These are phyloP conservation scores for Stentor roeselii DNA, from an alignment of 73 alveolate genomes.

Conservation along the genomic window DNA sequence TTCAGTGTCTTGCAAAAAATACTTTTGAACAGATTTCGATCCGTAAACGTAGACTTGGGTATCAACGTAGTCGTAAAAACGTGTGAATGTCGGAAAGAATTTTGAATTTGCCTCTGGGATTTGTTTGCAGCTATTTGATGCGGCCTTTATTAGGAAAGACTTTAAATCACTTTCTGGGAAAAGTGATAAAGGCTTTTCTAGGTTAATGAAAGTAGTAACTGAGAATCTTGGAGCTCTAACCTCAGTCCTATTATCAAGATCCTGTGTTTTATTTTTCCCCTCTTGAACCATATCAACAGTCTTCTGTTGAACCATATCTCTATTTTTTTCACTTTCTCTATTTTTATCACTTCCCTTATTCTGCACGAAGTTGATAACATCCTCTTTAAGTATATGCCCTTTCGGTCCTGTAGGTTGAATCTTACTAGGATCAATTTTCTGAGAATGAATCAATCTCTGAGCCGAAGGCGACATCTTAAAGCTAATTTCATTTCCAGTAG, in stretches of 20 bases:
- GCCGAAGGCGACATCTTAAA: constrained; percentile 29
- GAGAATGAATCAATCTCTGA: not conserved
- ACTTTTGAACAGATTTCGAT: not conserved
- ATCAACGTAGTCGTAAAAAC: constrained; percentile 54
- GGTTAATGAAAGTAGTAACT: not conserved
- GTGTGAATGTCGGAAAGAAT: constrained; percentile 48
- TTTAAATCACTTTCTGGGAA: not conserved
- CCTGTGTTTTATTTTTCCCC: not conserved
- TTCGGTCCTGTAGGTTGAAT: constrained; percentile 9
- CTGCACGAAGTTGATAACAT: not conserved
- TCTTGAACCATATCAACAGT: not conserved
- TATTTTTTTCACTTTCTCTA: too few relatives aligned
- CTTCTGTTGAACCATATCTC: not conserved
- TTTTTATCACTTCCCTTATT: not conserved
- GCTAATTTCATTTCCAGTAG: constrained; percentile 26
- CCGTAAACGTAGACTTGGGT: not conserved
- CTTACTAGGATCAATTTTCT: not conserved
- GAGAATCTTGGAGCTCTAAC: constrained; percentile 16
- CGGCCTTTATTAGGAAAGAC: constrained; percentile 12
- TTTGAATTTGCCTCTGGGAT: constrained; percentile 55
- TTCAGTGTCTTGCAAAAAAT: not conserved
- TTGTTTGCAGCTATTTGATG: constrained; percentile 35
- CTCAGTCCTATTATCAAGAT: not conserved
- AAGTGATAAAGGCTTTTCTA: not conserved
- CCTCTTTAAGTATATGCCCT: constrained; percentile 9